Conservation (phyloP, 495 filamentous ascomycete species). For the Opeltia flavorubescens region DNA sequence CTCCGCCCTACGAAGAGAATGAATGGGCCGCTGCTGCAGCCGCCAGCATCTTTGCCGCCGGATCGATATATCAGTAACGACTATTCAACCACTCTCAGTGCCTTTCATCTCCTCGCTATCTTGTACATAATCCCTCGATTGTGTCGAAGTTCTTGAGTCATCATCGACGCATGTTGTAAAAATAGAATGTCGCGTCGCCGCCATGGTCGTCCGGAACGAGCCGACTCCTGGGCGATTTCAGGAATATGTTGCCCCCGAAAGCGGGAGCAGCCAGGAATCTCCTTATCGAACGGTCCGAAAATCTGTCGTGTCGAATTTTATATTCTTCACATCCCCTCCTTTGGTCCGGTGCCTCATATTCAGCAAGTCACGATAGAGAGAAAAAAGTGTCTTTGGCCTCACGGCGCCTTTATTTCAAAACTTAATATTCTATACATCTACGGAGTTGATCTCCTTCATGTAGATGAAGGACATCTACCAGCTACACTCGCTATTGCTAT, state of each 20-base stretch:
- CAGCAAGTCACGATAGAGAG: too few species aligned
- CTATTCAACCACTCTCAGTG: neutral
- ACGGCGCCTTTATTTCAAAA: neutral
- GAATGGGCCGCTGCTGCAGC: constrained; percentile 78
- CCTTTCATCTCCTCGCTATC: neutral
- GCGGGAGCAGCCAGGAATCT: too few species aligned
- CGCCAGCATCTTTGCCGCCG: constrained; percentile 60
- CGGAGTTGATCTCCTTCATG: neutral
- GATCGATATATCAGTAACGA: constrained; percentile 31
- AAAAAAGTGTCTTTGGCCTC: neutral
- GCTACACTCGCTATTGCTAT: neutral
- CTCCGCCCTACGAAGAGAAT: constrained; percentile 83
- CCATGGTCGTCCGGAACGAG: neutral
- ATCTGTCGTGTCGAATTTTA: too few species aligned
- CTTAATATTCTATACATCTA: neutral
- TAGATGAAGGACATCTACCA: neutral
- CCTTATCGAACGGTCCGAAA: too few species aligned
- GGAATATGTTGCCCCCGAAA: too few species aligned
- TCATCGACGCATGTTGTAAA: neutral
- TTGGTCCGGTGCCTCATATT: too few species aligned
- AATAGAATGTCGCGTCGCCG: neutral
- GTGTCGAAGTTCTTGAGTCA: neutral
- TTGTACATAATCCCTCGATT: neutral
- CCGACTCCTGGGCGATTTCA: neutral
- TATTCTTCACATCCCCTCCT: too few species aligned